Conservation (phyloP, 129 eudicot species). For the Apium graveolens region DNA sequence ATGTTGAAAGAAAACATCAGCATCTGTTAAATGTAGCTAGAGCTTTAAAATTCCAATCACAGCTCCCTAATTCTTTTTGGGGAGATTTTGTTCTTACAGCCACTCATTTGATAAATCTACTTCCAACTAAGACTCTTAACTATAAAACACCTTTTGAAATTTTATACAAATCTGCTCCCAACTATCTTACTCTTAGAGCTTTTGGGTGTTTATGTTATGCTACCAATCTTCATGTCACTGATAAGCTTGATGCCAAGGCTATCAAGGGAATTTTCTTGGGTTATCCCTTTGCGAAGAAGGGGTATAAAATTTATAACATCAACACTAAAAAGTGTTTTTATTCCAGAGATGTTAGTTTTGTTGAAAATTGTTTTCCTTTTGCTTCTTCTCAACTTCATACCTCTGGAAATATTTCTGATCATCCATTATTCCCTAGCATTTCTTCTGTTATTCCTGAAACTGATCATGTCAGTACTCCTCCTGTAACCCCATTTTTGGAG, state of each 20-base stretch:
- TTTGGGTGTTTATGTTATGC: neutral
- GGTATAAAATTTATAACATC: neutral
- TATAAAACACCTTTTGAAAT: neutral
- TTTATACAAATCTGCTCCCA: accelerated
- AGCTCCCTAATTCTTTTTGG: neutral
- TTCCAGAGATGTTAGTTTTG: neutral
- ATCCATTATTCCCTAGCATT: too few species aligned
- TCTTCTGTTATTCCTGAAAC: too few species aligned
- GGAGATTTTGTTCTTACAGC: neutral
- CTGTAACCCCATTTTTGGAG: too few species aligned
- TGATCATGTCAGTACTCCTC: too few species aligned
- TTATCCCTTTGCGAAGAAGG: neutral
- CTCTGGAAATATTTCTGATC: too few species aligned
- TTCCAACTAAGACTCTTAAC: neutral
- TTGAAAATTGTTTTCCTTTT: too few species aligned
- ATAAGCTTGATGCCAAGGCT: neutral
- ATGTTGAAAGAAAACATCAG: neutral
- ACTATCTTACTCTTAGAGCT: neutral
- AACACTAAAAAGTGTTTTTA: neutral
- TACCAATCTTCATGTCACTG: neutral
- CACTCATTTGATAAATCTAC: neutral
- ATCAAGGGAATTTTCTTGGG: neutral
- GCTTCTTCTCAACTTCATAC: too few species aligned
- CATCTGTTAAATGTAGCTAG: neutral
- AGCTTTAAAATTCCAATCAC: neutral